A percentile compares a stretch with the other conserved stretches of the same genome.
Conservation (phyloP, 1,284 basidiomycete species). For the Lentinula novae-zelandiae region DNA sequence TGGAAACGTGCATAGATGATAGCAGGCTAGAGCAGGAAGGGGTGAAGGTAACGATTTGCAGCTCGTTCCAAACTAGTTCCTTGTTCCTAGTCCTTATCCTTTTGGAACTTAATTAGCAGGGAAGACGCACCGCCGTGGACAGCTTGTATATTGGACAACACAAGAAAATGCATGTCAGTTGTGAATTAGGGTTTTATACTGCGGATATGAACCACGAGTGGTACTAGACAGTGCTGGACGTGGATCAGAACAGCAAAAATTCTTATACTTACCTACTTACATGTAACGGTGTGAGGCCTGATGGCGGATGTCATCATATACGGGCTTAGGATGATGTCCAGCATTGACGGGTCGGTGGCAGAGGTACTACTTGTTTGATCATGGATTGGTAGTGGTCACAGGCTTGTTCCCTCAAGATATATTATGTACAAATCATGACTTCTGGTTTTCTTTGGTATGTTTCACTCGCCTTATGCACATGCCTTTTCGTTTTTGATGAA, state of each 20-base stretch:
- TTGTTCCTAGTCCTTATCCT: not conserved
- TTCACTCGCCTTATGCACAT: conserved; percentile 10
- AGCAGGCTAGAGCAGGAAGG: not conserved
- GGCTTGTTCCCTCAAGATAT: conserved; percentile 3
- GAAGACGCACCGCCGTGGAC: not conserved
- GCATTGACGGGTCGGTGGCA: not conserved
- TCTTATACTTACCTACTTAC: too few relatives aligned
- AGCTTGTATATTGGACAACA: not conserved
- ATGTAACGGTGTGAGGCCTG: not conserved
- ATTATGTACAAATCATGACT: conserved; percentile 15
- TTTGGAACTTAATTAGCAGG: not conserved
- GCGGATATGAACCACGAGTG: too few relatives aligned
- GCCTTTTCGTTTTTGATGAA: conserved; percentile 8
- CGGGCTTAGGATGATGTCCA: not conserved
- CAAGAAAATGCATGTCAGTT: too few relatives aligned
- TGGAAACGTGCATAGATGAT: not conserved
- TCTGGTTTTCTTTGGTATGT: conserved; percentile 11
- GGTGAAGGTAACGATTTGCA: not conserved
- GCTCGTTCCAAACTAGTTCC: not conserved
- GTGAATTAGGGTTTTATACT: too few relatives aligned
- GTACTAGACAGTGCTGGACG: too few relatives aligned
- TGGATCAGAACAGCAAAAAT: too few relatives aligned
- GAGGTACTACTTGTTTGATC: not conserved
- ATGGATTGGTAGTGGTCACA: not conserved
- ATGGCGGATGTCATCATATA: not conserved